phyloP scores from a whole-genome alignment of 1,284 basidiomycete genomes.

The Ganoderma leucocontextum region DNA sequence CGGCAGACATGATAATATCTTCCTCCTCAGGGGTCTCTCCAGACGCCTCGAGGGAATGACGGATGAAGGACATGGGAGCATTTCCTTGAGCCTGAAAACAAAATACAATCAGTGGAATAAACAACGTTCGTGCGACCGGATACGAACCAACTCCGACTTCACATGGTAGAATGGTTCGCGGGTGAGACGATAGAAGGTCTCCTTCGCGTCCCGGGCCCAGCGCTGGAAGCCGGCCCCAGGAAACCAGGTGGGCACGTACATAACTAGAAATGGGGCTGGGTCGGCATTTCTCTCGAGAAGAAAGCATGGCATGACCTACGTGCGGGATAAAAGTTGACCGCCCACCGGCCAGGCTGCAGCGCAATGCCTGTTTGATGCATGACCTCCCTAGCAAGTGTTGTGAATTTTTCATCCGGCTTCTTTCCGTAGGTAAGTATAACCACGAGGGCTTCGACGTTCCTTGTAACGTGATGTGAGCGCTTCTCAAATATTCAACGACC shows the following conservation, averaged over 20 bases:
- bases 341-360: slow-evolving; percentile 22
- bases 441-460: slow-evolving; percentile 12
- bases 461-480: not conserved
- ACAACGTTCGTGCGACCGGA: not conserved
- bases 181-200: slow-evolving; percentile 12
- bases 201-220: slow-evolving; percentile 17
- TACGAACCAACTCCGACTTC: slow-evolving; percentile 13
- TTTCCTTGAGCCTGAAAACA: not conserved
- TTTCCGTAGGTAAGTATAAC: slow-evolving; percentile 18
- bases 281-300: not conserved
- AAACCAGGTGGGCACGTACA: slow-evolving; percentile 19
- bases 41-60: slow-evolving; percentile 1
- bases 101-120: not conserved
- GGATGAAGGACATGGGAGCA: slow-evolving; percentile 13
- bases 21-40: slow-evolving; percentile 6
- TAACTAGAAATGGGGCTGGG: not conserved
- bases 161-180: slow-evolving; percentile 10
- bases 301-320: not conserved
- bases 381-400: slow-evolving; percentile 11
- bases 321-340: slow-evolving; percentile 15
- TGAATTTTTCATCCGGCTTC: slow-evolving; percentile 14
- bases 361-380: slow-evolving; percentile 19
- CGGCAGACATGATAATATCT: slow-evolving; percentile 21
- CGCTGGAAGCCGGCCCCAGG: slow-evolving; percentile 18
- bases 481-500: too few relatives aligned